Evolutionary conservation across 1,139 yeast species (phyloP), one percentile per base, ranked within the genome.

Genomic region (Yamadazyma trypodendri): DNA sequence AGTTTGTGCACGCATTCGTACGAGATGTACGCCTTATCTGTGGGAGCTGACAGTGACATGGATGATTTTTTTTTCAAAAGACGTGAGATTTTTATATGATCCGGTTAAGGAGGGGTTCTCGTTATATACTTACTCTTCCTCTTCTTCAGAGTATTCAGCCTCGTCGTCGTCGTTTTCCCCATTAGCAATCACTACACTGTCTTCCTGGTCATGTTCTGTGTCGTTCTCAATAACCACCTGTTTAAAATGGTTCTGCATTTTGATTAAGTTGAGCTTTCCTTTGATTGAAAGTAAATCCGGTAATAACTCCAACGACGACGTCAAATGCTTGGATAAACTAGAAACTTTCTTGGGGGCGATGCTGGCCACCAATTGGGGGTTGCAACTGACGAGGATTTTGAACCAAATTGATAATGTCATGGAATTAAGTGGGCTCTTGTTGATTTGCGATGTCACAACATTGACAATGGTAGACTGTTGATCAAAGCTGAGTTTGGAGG

Each of bases 1-100:
- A 79, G 58, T 57, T 78, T 76, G 57, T 79, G 85, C 30, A 79
- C 75, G 51, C 74, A 71, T 57, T 79, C 79, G 61, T 79, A 79
- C 9, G 84, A 79, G 44, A 79, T 75, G 55, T 76, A 78, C 41
- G 73, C 64, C 52, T 77, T 77, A 21, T 68, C 72, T 10, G 40
- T 22, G 29, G 38, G 35, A 18, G 21, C 21, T 18, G 21, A 18
- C 5, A 18, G 5, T 5, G 21, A 18, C 21, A 18, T 18, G 21
- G 8, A 22, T 22, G 15, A 6, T 8, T 32, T 9, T 16, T 4
- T 32, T 27, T 3, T 11, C 13, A 12, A 39, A 10, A n/a, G n/a
- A n/a, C n/a, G n/a, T n/a, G 21, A 18, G 21, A 18, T 6, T 18
- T 18, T 18, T 23, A 23, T 23, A n/a, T 23, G n/a, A n/a, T n/a